Evolutionary conservation across 192 early-diverging fungal species (phyloP).

Genomic region (Cladochytrium replicatum): DNA sequence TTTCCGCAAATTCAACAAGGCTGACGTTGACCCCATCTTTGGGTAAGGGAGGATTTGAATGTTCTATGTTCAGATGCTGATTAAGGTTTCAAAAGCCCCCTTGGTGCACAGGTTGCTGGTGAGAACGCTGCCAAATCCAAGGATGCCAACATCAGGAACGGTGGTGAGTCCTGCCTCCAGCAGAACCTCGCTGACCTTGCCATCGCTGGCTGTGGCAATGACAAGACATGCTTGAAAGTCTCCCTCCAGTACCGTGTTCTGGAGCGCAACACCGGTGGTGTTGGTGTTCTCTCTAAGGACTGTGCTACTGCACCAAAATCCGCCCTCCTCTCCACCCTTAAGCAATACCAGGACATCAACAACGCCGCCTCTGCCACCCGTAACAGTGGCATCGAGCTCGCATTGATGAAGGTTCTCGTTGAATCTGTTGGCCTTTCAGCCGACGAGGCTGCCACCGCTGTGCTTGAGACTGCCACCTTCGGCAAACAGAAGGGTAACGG

Average conservation of each 20-base stretch:
- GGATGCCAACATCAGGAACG: neutral
- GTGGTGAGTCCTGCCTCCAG: slow-evolving; percentile 5
- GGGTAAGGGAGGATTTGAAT: too few species aligned
- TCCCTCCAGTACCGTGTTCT: slow-evolving; percentile 7
- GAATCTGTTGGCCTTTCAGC: slow-evolving; percentile 5
- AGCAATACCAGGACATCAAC: slow-evolving; percentile 12
- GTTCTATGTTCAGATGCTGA: too few species aligned
- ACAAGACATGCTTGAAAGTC: neutral
- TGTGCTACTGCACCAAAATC: slow-evolving; percentile 9
- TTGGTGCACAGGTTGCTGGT: too few species aligned
- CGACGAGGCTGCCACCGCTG: slow-evolving; percentile 8
- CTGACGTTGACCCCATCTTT: slow-evolving; percentile 10
- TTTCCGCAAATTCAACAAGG: slow-evolving; percentile 5
- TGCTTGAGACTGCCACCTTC: slow-evolving; percentile 10
- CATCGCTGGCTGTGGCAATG: slow-evolving; percentile 3
- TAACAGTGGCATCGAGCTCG: slow-evolving; percentile 7
- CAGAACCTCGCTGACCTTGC: slow-evolving; percentile 11
- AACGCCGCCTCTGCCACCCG: neutral
- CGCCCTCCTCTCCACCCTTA: neutral
- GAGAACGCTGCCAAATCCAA: slow-evolving; percentile 9
- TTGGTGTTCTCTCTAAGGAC: neutral
- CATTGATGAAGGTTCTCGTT: slow-evolving; percentile 1
- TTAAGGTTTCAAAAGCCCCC: too few species aligned
- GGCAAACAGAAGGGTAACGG: neutral
- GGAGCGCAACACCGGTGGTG: slow-evolving; percentile 10